These are phyloP conservation scores for Kandelia obovata DNA, from an alignment of 345 rosid genomes.

Conservation along the genomic window DNA sequence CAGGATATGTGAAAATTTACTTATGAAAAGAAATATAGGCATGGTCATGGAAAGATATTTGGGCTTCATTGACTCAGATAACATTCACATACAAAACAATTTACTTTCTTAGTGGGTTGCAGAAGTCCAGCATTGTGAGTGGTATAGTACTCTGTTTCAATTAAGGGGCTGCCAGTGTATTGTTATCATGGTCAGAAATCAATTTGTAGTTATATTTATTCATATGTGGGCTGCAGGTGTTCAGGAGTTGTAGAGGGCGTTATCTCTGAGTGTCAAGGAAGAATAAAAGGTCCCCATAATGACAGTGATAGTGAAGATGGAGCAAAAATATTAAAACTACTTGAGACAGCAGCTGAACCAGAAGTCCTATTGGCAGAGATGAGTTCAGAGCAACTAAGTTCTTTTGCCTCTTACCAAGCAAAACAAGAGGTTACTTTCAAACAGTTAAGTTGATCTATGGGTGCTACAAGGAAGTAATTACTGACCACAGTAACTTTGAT, in stretches of 20 bases:
- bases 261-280: slow-evolving; percentile 59
- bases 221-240: slow-evolving; percentile 51
- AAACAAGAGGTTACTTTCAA: slow-evolving; percentile 63
- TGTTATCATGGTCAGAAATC: too few relatives aligned
- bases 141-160: too few relatives aligned
- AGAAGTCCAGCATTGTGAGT: too few relatives aligned
- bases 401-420: slow-evolving; percentile 61
- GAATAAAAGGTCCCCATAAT: slow-evolving; percentile 34
- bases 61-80: too few relatives aligned
- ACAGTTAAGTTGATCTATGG: slow-evolving; percentile 7
- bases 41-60: too few relatives aligned
- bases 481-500: slow-evolving; percentile 24
- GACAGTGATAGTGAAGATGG: slow-evolving; percentile 80
- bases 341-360: slow-evolving; percentile 86
- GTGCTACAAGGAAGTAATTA: slow-evolving; percentile 9
- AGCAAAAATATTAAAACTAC: slow-evolving; percentile 63
- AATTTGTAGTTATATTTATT: background rate
- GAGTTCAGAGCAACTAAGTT: slow-evolving; percentile 74
- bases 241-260: slow-evolving; percentile 59
- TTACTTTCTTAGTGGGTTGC: too few relatives aligned
- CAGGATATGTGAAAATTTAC: too few relatives aligned
- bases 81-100: too few relatives aligned
- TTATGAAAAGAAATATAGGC: too few relatives aligned
- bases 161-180: too few relatives aligned
- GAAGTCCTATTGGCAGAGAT: slow-evolving; percentile 93